phyloP scores from a whole-genome alignment of 352 stramenopile species.

The Globisporangium parvum region DNA sequence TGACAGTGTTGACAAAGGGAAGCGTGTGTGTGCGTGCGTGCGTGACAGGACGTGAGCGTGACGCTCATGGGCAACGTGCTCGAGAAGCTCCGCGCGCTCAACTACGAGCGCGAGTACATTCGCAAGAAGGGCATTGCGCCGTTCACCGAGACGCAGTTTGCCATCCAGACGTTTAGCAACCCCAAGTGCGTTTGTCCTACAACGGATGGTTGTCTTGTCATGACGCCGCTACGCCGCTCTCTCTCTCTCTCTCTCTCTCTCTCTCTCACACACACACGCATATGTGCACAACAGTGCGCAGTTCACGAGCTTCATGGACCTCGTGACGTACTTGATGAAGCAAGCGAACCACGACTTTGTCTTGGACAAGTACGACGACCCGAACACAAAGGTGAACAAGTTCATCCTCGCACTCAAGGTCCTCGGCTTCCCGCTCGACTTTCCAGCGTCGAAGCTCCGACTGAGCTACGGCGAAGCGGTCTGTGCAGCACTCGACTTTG shows the following conservation, averaged over 20 bases:
- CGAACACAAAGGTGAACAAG: constrained; percentile 85
- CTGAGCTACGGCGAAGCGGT: constrained; percentile 72
- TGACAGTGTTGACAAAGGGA: neutral
- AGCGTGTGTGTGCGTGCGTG: neutral
- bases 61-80: constrained; percentile 81
- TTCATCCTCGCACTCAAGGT: constrained; percentile 80
- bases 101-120: constrained; percentile 71
- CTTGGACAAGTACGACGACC: constrained; percentile 87
- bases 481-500: constrained; percentile 70
- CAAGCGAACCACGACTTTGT: constrained; percentile 72
- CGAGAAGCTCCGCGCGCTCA: constrained; percentile 75
- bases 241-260: neutral
- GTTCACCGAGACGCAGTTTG: constrained; percentile 76
- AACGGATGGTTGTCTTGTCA: too few relatives aligned
- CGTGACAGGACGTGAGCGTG: constrained; percentile 58
- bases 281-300: constrained; percentile 32
- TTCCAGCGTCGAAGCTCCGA: constrained; percentile 71
- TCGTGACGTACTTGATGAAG: constrained; percentile 71
- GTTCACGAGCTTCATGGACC: constrained; percentile 75
- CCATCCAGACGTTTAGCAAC: constrained; percentile 37
- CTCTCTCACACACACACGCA: neutral
- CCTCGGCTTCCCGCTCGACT: constrained; percentile 77
- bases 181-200: constrained; percentile 30
- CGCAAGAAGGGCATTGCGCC: constrained; percentile 67
- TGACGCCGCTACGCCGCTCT: neutral